Conservation (phyloP, 2,329 filamentous ascomycete species). For the Alternaria conjuncta region DNA sequence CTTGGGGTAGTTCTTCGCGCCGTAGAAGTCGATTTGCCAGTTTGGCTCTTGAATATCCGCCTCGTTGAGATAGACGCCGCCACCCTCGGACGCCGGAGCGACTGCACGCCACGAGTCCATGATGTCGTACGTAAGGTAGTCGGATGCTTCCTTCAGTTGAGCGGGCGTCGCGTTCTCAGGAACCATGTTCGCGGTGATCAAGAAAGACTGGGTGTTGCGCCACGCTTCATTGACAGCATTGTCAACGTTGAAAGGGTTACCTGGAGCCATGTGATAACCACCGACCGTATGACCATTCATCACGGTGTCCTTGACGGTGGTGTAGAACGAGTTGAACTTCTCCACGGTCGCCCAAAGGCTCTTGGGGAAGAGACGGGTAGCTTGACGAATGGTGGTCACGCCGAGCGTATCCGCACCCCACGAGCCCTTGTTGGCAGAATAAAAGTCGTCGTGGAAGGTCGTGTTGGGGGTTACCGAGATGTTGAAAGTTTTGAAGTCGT, state of each 20-base stretch:
- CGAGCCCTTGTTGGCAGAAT: constrained; percentile 23
- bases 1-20: constrained; percentile 30
- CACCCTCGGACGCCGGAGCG: constrained; percentile 25
- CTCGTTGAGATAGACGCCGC: constrained; percentile 39
- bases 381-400: constrained; percentile 10
- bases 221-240: constrained; percentile 38
- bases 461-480: constrained; percentile 24
- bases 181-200: constrained; percentile 27
- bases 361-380: constrained; percentile 25
- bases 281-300: constrained; percentile 16
- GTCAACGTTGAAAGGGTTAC: constrained; percentile 20
- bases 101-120: constrained; percentile 24
- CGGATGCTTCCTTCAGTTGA: constrained; percentile 15
- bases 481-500: constrained; percentile 12
- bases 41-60: constrained; percentile 32
- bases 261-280: constrained; percentile 31
- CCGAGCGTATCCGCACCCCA: constrained; percentile 43
- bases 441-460: constrained; percentile 20
- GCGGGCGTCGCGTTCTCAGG: constrained; percentile 19
- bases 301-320: constrained; percentile 23
- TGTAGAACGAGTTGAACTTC: constrained; percentile 20
- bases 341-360: constrained; percentile 22
- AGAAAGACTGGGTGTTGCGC: constrained; percentile 29
- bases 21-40: constrained; percentile 39
- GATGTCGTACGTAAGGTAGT: constrained; percentile 23